Percentiles rank a stretch among this genome's conserved stretches.
Conservation (phyloP, 768 basidiomycete species). For the Lentinula aciculospora region DNA sequence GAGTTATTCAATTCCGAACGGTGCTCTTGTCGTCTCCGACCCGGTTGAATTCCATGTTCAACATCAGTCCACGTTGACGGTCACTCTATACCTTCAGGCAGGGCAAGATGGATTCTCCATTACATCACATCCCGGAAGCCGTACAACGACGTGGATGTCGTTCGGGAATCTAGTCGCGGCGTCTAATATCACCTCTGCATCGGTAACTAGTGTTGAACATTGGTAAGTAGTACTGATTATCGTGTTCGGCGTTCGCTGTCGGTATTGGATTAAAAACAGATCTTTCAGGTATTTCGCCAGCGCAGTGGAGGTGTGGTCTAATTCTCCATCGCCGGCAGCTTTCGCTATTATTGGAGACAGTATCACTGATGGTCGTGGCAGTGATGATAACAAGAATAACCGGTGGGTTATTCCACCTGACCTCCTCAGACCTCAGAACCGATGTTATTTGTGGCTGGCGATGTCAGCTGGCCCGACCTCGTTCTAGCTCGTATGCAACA, state of each 20-base stretch:
- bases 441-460: neutral
- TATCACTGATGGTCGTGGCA: conserved; percentile 47
- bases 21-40: conserved; percentile 40
- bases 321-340: conserved; percentile 17
- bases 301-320: conserved; percentile 34
- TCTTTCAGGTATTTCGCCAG: conserved; percentile 35
- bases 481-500: conserved; percentile 35
- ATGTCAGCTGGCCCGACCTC: conserved; percentile 40
- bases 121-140: conserved; percentile 43
- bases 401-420: conserved; percentile 20
- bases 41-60: conserved; percentile 33
- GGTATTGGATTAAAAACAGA: neutral
- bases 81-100: conserved; percentile 32
- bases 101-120: conserved; percentile 36
- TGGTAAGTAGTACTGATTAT: conserved; percentile 8
- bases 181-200: conserved; percentile 24
- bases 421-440: neutral
- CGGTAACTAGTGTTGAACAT: conserved; percentile 9
- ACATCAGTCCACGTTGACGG: conserved; percentile 32
- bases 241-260: neutral
- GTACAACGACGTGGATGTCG: conserved; percentile 29
- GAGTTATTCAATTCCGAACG: conserved; percentile 35
- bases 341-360: conserved; percentile 46
- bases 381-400: conserved; percentile 37
- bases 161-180: conserved; percentile 6